A percentile compares a stretch with the other conserved stretches of the same genome.
Conservation (phyloP, 169 alveolate genomes). For the Eimeria mitis region DNA sequence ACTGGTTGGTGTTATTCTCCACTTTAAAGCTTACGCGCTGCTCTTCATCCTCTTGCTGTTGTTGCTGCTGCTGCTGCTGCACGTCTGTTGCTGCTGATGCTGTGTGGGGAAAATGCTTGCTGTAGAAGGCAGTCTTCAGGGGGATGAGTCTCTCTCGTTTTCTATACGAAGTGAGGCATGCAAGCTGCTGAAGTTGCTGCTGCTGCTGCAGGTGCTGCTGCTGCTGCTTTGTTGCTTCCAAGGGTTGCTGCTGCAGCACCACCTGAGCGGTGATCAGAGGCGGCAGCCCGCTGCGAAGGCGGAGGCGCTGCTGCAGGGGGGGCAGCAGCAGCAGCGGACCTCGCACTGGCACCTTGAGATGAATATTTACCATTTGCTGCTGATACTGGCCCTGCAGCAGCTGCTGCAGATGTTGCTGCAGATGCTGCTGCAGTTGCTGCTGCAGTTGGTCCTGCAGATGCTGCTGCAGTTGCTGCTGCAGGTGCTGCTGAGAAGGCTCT, state of each 20-base stretch:
- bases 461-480: constrained; percentile 11
- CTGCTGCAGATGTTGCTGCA: background rate
- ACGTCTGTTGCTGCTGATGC: background rate
- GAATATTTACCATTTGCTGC: constrained; percentile 3
- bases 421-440: background rate
- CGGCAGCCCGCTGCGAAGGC: constrained; percentile 33
- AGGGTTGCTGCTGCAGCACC: constrained; percentile 38
- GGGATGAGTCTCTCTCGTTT: constrained; percentile 6
- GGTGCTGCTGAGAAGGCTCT: background rate
- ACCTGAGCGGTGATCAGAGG: constrained; percentile 29
- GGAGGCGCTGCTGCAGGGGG: constrained; percentile 16
- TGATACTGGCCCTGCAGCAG: background rate
- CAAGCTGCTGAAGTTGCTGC: background rate
- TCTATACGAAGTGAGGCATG: background rate
- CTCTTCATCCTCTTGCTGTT: constrained; percentile 14
- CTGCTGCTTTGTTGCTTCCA: constrained; percentile 5
- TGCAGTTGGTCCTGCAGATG: too few species aligned
- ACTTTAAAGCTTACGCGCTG: background rate
- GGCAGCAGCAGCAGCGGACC: constrained; percentile 59
- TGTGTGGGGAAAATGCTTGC: background rate
- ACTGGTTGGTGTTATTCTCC: constrained; percentile 47
- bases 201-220: background rate
- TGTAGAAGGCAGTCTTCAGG: background rate
- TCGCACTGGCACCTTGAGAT: constrained; percentile 6
- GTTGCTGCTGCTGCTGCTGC: background rate